Base-by-base conservation (phyloP, 164 flowering plant genomes). In the Berberis thunbergii region DNA sequence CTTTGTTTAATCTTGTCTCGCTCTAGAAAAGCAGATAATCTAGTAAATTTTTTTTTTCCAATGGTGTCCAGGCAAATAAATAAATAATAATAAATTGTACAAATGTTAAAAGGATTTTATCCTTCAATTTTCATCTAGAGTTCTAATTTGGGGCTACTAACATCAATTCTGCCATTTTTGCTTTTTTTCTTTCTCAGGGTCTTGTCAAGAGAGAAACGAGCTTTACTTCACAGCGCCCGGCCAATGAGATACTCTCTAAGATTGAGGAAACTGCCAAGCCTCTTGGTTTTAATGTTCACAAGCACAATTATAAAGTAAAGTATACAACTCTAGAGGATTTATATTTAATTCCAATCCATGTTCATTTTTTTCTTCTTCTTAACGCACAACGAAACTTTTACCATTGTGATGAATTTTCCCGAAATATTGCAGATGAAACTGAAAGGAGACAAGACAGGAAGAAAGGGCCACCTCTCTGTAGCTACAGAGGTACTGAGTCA, bases 211-310 rank as follows among this genome's bases (percentile, higher is more conserved):
- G 91, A 69, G 98, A 94, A 78, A 90, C 97, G 3, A 67, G 84
- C 42, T 90, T 94, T 75, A 78, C 97, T 64, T 94, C 96, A 58
- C 84, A 86, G 68, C 52, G 76, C 62, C 84, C 96, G 66, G 79
- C 98, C 55, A 81, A 86, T 71, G 97, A 94, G 72, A 94, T 94
- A 26, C 73, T 94, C 75, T 75, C 83, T 13, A 90, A 81, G 72
- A 87, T 94, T 49, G 98, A 94, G 79, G 91, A 88, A 86, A 79
- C 98, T 76, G 98, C 97, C 38, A 94, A 84, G 69, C 96, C 97
- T 67, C 78, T 94, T 41, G 98, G 97, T n/a, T 94, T 90, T 64
- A 83, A 87, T 71, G 85, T 90, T 66, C 80, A 68, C 76, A 94
- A 88, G 76, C 71, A 74, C 40, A 79, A 94, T 70, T 94, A 94